phyloP scores from a whole-genome alignment of 495 filamentous ascomycete genomes.

The Aspergillus funiculosus region DNA sequence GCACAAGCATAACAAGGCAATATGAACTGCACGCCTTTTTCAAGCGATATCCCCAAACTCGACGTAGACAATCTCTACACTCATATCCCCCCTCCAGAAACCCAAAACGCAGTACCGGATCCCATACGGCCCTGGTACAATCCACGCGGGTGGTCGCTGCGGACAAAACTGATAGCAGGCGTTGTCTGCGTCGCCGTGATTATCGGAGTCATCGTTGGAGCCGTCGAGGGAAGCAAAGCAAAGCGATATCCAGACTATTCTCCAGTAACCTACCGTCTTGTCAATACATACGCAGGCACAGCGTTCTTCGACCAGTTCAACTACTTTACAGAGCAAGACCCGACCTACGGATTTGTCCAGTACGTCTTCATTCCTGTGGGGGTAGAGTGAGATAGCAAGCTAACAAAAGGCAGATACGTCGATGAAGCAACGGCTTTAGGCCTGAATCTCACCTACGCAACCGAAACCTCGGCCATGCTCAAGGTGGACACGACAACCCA shows the following conservation, averaged over 20 bases:
- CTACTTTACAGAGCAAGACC: slow-evolving; percentile 49
- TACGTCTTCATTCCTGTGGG: slow-evolving; percentile 21
- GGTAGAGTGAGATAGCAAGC: not conserved
- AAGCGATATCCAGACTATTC: slow-evolving; percentile 51
- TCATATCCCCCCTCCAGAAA: not conserved
- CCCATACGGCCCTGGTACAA: slow-evolving; percentile 37
- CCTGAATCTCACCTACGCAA: slow-evolving; percentile 49
- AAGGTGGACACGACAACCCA: slow-evolving; percentile 46
- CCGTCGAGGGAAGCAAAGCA: slow-evolving; percentile 42
- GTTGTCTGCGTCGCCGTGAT: slow-evolving; percentile 36
- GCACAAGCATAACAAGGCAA: no score
- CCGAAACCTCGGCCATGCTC: slow-evolving; percentile 42
- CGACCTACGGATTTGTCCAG: slow-evolving; percentile 48
- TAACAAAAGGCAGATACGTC: slow-evolving; percentile 28
- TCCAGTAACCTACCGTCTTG: slow-evolving; percentile 43
- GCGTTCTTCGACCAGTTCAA: slow-evolving; percentile 49
- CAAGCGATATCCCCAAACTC: slow-evolving; percentile 18
- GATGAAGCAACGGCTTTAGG: slow-evolving; percentile 23
- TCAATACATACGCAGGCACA: slow-evolving; percentile 45
- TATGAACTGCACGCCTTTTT: slow-evolving; percentile 5
- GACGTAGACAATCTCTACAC: slow-evolving; percentile 12
- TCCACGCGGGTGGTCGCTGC: slow-evolving; percentile 45
- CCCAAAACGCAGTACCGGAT: no score
- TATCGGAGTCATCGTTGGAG: slow-evolving; percentile 49
- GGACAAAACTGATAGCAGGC: slow-evolving; percentile 36